Evolutionary conservation across 1,284 basidiomycete genomes (phyloP).

Genomic region (Pseudozyma hubeiensis): DNA sequence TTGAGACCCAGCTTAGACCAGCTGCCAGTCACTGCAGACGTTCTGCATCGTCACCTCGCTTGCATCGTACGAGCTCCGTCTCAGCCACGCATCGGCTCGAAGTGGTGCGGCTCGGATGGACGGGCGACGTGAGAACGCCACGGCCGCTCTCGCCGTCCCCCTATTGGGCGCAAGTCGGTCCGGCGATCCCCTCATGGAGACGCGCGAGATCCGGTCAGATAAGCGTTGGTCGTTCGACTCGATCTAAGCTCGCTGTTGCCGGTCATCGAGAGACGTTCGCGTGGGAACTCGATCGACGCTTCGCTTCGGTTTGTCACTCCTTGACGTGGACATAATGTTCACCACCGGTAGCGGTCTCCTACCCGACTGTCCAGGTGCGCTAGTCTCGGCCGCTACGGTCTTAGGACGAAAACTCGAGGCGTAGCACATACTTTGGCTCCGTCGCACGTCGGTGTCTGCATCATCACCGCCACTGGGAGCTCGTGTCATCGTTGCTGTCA

Average conservation of each 20-base stretch:
- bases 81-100: background rate
- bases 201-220: conserved; percentile 3
- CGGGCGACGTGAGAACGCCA: too few species aligned
- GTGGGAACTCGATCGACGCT: background rate
- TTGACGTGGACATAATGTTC: too few species aligned
- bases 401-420: too few species aligned
- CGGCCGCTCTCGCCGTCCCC: too few species aligned
- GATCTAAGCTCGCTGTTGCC: background rate
- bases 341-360: too few species aligned
- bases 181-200: background rate
- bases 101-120: background rate
- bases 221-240: background rate
- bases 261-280: background rate
- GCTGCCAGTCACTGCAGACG: background rate
- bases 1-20: conserved; percentile 2
- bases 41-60: conserved; percentile 7
- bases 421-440: background rate
- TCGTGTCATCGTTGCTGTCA: background rate
- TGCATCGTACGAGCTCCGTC: conserved; percentile 2
- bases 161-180: too few species aligned
- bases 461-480: background rate
- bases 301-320: too few species aligned
- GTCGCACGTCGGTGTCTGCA: conserved; percentile 1
- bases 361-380: too few species aligned
- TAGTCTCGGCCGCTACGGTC: too few species aligned